These are phyloP conservation scores for Colletotrichum spinosum DNA, from an alignment of 2,329 filamentous ascomycete species.

Conservation along the genomic window DNA sequence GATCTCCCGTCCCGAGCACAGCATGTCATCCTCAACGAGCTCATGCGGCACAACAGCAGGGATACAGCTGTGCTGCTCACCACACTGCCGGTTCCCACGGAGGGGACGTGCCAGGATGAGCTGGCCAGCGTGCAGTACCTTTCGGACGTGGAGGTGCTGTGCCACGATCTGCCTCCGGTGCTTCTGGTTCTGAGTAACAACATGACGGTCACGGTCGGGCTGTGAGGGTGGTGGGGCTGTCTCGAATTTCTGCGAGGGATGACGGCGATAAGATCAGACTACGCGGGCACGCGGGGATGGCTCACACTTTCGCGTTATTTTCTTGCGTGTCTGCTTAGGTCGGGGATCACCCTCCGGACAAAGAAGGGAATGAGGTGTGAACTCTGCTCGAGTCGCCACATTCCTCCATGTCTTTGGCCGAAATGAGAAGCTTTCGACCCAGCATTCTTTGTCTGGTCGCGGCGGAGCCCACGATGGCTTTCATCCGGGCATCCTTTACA, in stretches of 20 bases:
- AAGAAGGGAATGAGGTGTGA: slow-evolving; percentile 34
- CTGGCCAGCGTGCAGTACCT: slow-evolving; percentile 79
- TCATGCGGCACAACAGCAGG: slow-evolving; percentile 76
- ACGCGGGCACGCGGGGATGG: slow-evolving; percentile 33
- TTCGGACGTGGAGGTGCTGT: slow-evolving; percentile 82
- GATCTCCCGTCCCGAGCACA: slow-evolving; percentile 87
- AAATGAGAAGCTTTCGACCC: slow-evolving; percentile 32
- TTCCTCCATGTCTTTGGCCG: slow-evolving; percentile 35
- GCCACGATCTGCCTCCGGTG: slow-evolving; percentile 79
- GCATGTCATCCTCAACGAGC: slow-evolving; percentile 87
- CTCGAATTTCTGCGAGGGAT: slow-evolving; percentile 31
- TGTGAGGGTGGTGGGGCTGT: slow-evolving; percentile 46
- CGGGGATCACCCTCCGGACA: slow-evolving; percentile 34
- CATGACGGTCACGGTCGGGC: slow-evolving; percentile 86
- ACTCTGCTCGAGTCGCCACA: slow-evolving; percentile 32
- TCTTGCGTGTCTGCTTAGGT: slow-evolving; percentile 9
- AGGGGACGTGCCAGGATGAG: slow-evolving; percentile 80
- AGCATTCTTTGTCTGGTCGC: slow-evolving; percentile 36
- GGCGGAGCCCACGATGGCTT: slow-evolving; percentile 31
- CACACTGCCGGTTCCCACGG: slow-evolving; percentile 83
- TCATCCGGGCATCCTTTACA: slow-evolving; percentile 31
- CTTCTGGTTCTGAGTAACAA: slow-evolving; percentile 87
- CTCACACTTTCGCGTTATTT: slow-evolving; percentile 31
- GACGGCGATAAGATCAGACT: slow-evolving; percentile 30
- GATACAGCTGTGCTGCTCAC: slow-evolving; percentile 85